Evolutionary conservation across 345 rosid species (phyloP), one percentile per base, ranked within the genome.

Genomic region (Acer negundo): DNA sequence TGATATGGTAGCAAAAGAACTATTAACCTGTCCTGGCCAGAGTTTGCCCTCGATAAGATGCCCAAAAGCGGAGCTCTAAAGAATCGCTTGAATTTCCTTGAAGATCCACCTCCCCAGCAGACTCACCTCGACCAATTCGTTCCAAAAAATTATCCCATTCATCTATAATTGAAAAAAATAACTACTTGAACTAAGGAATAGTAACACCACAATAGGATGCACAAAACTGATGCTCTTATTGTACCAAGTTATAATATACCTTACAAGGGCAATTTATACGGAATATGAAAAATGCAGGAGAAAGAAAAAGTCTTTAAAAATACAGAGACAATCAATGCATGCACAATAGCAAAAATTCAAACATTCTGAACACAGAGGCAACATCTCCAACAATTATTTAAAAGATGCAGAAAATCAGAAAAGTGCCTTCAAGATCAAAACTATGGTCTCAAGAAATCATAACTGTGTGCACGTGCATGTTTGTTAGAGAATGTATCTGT

Each of bases 81-180:
- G 92, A 84, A 84, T 96, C 98, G 62, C 87, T 88, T 22, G 92
- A 85, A 79, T 82, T 91, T 87, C 85, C 91, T 78, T 88, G 93
- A 88, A 86, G 90, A 70, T 96, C 99, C 24, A 64, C 89, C 80
- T 87, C 97, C 67, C 85, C 90, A 19, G 90, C 85, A 68, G 97
- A 83, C 76, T 83, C 89, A 22, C 87, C 94, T 76, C 88, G 88
- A 76, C 94, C 95, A 87, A 90, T 89, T 85, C 99, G 87, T 84
- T 96, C 94, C 90, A 96, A 83, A 82, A 92, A 96, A 82, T 96
- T 96, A 79, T 91, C 98, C 99, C 99, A 96, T 86, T 96, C 99
- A 90, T 96, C 99, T 96, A 79, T 73, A 64, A 23, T 73, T 67
- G 78, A 51, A 62, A 84, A 42, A 51, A 47, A 42, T 11, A 53